Conservation (phyloP, 192 early-diverging fungal genomes). For the Geranomyces variabilis region DNA sequence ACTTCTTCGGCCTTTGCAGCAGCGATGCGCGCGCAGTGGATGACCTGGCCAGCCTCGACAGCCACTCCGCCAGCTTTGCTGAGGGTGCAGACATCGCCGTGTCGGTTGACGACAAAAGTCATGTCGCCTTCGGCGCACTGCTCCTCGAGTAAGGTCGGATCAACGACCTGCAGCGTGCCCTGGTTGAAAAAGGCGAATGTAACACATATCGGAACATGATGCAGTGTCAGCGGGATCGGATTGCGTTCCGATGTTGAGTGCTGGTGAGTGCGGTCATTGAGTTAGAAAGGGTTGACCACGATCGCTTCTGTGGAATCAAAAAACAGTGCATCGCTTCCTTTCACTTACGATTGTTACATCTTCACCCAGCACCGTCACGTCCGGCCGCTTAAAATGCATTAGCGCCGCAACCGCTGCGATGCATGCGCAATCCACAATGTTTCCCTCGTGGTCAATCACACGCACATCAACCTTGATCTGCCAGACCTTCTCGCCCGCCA, state of each 20-base stretch:
- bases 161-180: slow-evolving; percentile 63
- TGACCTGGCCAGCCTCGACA: slow-evolving; percentile 72
- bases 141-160: slow-evolving; percentile 88
- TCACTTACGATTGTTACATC: slow-evolving; percentile 81
- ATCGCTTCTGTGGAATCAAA: not conserved
- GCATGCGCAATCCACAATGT: slow-evolving; percentile 88
- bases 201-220: slow-evolving; percentile 93
- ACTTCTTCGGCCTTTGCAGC: slow-evolving; percentile 72
- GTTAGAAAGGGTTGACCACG: not conserved
- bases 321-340: not conserved
- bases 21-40: slow-evolving; percentile 84
- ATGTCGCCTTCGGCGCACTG: slow-evolving; percentile 80
- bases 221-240: slow-evolving; percentile 92
- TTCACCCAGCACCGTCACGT: slow-evolving; percentile 90
- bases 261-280: slow-evolving; percentile 38
- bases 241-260: slow-evolving; percentile 84
- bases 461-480: slow-evolving; percentile 85
- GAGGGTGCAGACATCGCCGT: slow-evolving; percentile 90
- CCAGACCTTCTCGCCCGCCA: slow-evolving; percentile 97
- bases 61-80: slow-evolving; percentile 89
- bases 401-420: slow-evolving; percentile 89
- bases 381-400: slow-evolving; percentile 90
- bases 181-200: slow-evolving; percentile 91
- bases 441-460: slow-evolving; percentile 94
- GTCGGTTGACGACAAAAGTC: slow-evolving; percentile 87